Conservation (phyloP, 108 stramenopile species). For the Mediolabrus comicus region DNA sequence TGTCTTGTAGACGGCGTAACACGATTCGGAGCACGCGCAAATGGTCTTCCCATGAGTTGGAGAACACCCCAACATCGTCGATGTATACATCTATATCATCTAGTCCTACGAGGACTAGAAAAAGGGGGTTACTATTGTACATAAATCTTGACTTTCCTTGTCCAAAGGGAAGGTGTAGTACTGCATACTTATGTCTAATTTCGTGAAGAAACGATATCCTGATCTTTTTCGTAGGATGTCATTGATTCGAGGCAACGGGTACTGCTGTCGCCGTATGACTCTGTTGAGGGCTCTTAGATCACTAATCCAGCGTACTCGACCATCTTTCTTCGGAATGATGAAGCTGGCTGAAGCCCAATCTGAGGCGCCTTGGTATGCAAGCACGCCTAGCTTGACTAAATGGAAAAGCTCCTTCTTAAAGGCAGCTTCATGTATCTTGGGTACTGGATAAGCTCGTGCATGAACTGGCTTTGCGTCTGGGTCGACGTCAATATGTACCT, state of each 20-base stretch:
- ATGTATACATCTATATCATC: slow-evolving; percentile 36
- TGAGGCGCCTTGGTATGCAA: not conserved
- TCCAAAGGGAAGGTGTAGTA: slow-evolving; percentile 36
- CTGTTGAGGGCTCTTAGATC: slow-evolving; percentile 46
- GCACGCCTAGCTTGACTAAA: slow-evolving; percentile 10
- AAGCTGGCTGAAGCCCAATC: slow-evolving; percentile 20
- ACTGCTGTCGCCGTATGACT: slow-evolving; percentile 3
- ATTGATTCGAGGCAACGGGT: slow-evolving; percentile 39
- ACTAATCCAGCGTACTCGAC: slow-evolving; percentile 29
- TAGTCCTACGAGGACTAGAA: slow-evolving; percentile 28
- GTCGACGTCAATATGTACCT: slow-evolving; percentile 38
- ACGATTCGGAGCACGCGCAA: slow-evolving; percentile 2
- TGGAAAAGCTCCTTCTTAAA: slow-evolving; percentile 21
- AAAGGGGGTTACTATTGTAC: slow-evolving; percentile 30
- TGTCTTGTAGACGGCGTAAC: slow-evolving; percentile 17
- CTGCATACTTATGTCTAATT: slow-evolving; percentile 37
- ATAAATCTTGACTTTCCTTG: slow-evolving; percentile 9
- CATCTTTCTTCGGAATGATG: slow-evolving; percentile 44
- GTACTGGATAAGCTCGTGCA: slow-evolving; percentile 22
- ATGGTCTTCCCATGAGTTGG: slow-evolving; percentile 13
- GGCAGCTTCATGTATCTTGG: not conserved
- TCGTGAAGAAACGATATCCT: slow-evolving; percentile 31
- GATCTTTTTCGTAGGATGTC: slow-evolving; percentile 21
- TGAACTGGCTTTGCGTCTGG: slow-evolving; percentile 25
- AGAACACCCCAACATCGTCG: slow-evolving; percentile 34